Evolutionary conservation across 257 asterid species (phyloP).

Genomic region (Solanum pimpinellifolium): DNA sequence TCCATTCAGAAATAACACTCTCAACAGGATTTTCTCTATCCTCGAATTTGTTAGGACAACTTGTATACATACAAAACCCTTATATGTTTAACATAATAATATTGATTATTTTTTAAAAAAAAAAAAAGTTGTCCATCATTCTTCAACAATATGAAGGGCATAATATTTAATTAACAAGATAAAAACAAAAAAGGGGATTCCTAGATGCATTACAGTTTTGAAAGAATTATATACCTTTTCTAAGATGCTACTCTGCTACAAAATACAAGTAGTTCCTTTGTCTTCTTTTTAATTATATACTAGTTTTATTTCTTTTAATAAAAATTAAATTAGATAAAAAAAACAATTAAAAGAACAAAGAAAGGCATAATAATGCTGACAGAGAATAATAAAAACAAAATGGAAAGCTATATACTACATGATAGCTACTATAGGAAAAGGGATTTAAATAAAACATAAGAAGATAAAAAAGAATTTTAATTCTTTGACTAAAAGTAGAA

Average conservation of each 20-base stretch:
- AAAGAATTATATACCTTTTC: not conserved
- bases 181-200: not conserved
- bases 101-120: too few relatives aligned
- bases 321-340: not conserved
- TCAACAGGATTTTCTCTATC: too few relatives aligned
- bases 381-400: not conserved
- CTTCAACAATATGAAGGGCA: not conserved
- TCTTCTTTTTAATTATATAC: not conserved
- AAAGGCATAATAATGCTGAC: not conserved
- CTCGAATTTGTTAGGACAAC: not conserved
- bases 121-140: not conserved
- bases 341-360: not conserved
- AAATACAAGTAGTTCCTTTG: not conserved
- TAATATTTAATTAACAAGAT: not conserved
- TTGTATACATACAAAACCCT: not conserved
- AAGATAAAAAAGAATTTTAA: not conserved
- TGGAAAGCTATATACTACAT: not conserved
- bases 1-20: too few relatives aligned
- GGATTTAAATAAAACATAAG: not conserved
- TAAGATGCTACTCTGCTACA: not conserved
- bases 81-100: not conserved
- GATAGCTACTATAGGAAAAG: not conserved
- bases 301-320: not conserved
- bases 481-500: not conserved
- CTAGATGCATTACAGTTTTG: not conserved